These are phyloP conservation scores for Ophiostoma tasmaniense DNA, from an alignment of 2,329 filamentous ascomycete genomes.

Conservation along the genomic window DNA sequence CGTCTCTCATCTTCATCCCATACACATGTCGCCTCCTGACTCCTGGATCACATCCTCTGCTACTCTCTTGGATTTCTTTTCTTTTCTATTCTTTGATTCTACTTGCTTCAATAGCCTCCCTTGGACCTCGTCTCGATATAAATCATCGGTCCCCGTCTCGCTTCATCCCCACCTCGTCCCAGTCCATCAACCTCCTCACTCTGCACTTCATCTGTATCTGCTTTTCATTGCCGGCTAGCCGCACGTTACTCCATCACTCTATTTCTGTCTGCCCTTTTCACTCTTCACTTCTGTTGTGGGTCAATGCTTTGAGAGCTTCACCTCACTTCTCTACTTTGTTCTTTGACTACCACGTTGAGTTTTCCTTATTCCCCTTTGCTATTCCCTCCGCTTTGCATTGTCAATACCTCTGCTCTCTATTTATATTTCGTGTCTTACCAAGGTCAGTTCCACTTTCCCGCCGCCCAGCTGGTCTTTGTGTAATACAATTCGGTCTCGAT, in stretches of 20 bases:
- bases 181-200: neutral
- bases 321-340: neutral
- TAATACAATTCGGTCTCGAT: constrained; percentile 3
- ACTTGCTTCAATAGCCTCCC: neutral
- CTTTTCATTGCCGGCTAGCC: neutral
- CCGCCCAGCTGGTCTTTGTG: constrained; percentile 4
- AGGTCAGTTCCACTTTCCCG: neutral
- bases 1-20: neutral
- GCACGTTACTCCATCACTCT: neutral
- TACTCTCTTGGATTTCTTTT: neutral
- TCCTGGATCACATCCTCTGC: neutral
- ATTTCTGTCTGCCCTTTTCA: neutral
- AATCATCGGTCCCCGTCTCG: neutral
- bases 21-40: neutral
- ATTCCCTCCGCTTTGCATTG: neutral
- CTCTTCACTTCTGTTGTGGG: neutral
- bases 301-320: constrained; percentile 1
- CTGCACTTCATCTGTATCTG: neutral
- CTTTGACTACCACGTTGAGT: neutral
- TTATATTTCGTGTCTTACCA: neutral
- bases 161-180: neutral
- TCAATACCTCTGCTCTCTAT: neutral
- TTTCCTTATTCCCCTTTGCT: neutral
- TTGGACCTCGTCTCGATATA: neutral
- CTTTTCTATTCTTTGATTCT: neutral